Evolutionary conservation across 306 rosid species (phyloP).

Genomic region (Quercus alba): DNA sequence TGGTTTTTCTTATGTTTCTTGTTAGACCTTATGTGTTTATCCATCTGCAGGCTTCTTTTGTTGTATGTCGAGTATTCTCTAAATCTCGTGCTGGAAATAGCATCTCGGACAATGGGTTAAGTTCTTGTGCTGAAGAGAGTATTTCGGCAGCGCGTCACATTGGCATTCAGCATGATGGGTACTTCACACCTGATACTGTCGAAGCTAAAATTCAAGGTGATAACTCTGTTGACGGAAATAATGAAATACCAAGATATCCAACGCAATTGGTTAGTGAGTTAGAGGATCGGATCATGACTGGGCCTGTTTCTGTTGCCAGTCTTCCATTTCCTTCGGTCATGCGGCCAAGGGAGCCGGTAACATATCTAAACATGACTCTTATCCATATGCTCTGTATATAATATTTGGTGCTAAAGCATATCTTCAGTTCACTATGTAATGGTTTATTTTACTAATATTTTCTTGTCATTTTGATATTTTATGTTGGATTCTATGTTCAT

Average conservation of each 20-base stretch:
- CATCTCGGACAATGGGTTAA: slow-evolving; percentile 42
- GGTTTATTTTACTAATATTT: not conserved
- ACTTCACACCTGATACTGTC: slow-evolving; percentile 12
- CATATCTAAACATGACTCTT: not conserved
- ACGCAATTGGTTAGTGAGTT: slow-evolving; percentile 18
- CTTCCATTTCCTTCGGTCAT: not conserved
- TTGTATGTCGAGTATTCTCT: slow-evolving; percentile 55
- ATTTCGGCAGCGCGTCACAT: slow-evolving; percentile 44
- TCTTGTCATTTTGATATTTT: not conserved
- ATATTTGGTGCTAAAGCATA: not conserved
- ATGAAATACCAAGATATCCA: slow-evolving; percentile 25
- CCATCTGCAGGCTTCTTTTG: slow-evolving; percentile 50
- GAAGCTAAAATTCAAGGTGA: slow-evolving; percentile 25
- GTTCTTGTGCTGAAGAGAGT: slow-evolving; percentile 60
- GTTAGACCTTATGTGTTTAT: not conserved
- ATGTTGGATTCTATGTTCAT: not conserved
- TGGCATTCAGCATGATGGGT: slow-evolving; percentile 53
- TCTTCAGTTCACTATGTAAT: not conserved
- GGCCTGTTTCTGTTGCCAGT: slow-evolving; percentile 25
- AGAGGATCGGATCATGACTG: slow-evolving; percentile 18
- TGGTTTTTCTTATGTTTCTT: not conserved
- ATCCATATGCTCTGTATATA: slow-evolving; percentile 2
- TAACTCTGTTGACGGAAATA: slow-evolving; percentile 25
- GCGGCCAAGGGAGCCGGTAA: slow-evolving; percentile 38
- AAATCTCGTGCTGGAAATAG: slow-evolving; percentile 33